Evolutionary conservation across 2,329 filamentous ascomycete genomes (phyloP).

Genomic region (Biscogniauxia sp.): DNA sequence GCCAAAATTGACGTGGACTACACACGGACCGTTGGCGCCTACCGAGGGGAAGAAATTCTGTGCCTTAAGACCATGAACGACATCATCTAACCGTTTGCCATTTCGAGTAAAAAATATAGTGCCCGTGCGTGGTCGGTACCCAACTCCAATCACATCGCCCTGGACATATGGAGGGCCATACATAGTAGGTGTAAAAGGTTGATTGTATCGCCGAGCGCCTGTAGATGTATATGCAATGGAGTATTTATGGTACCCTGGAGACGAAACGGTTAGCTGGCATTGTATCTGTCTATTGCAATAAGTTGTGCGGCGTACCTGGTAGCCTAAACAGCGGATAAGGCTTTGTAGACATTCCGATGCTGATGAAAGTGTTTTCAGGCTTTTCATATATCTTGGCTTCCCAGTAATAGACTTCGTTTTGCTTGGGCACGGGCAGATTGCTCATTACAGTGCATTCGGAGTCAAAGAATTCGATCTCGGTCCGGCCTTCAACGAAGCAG

Average conservation of each 20-base stretch:
- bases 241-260: constrained; percentile 80
- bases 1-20: constrained; percentile 94
- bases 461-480: constrained; percentile 98
- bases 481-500: constrained; percentile 94
- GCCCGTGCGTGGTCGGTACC: constrained; percentile 90
- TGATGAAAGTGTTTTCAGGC: constrained; percentile 80
- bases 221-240: constrained; percentile 90
- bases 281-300: not conserved
- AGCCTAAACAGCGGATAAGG: constrained; percentile 93
- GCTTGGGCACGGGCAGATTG: constrained; percentile 94
- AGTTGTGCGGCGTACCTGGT: constrained; percentile 63
- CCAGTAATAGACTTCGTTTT: constrained; percentile 99
- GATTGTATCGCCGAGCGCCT: constrained; percentile 84
- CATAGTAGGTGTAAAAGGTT: constrained; percentile 76
- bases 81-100: constrained; percentile 94
- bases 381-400: constrained; percentile 99
- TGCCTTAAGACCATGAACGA: constrained; percentile 85
- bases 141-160: constrained; percentile 93
- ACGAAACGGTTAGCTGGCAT: constrained; percentile 5
- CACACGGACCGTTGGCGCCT: constrained; percentile 91
- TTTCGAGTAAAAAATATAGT: constrained; percentile 98
- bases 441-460: constrained; percentile 96
- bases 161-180: constrained; percentile 87
- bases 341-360: constrained; percentile 93
- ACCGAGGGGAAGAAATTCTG: constrained; percentile 98